A percentile compares a stretch with the other conserved stretches of the same genome.
Conservation (phyloP, 2,329 filamentous ascomycete species). For the Bipolaris zeicola region DNA sequence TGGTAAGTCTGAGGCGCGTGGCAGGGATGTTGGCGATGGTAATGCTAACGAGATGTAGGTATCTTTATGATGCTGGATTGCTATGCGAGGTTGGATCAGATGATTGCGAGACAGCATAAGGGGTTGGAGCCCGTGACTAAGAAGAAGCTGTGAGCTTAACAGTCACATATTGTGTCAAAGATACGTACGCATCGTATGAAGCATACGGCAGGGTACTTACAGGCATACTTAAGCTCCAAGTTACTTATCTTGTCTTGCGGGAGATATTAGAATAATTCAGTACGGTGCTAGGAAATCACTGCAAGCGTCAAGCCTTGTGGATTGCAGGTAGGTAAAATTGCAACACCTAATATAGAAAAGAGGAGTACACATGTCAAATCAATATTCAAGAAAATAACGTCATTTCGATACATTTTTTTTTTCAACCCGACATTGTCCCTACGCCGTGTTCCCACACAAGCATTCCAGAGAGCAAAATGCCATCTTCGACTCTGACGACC, state of each 20-base stretch:
- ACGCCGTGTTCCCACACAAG: not conserved
- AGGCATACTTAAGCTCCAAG: not conserved
- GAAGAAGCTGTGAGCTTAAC: conserved; percentile 34
- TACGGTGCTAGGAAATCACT: not conserved
- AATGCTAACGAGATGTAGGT: conserved; percentile 16
- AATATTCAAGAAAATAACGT: not conserved
- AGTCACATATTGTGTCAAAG: not conserved
- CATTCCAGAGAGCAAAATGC: not conserved
- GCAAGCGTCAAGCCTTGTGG: not conserved
- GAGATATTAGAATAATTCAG: not conserved
- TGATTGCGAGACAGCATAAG: conserved; percentile 31
- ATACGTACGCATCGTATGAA: not conserved
- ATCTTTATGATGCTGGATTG: conserved; percentile 47
- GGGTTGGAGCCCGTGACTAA: conserved; percentile 35
- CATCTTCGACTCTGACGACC: not conserved
- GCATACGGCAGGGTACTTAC: not conserved
- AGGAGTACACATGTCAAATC: not conserved
- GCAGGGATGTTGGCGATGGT: not conserved
- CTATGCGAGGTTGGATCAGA: conserved; percentile 40
- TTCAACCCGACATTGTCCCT: not conserved
- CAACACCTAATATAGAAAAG: too few relatives aligned
- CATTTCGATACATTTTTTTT: not conserved
- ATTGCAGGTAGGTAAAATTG: too few relatives aligned
- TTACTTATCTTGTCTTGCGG: too few relatives aligned
- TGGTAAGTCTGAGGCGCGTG: conserved; percentile 27